A percentile compares a stretch with the other conserved stretches of the same genome.
Conservation (phyloP, 208 protist genomes). For the Acanthamoeba sp. region DNA sequence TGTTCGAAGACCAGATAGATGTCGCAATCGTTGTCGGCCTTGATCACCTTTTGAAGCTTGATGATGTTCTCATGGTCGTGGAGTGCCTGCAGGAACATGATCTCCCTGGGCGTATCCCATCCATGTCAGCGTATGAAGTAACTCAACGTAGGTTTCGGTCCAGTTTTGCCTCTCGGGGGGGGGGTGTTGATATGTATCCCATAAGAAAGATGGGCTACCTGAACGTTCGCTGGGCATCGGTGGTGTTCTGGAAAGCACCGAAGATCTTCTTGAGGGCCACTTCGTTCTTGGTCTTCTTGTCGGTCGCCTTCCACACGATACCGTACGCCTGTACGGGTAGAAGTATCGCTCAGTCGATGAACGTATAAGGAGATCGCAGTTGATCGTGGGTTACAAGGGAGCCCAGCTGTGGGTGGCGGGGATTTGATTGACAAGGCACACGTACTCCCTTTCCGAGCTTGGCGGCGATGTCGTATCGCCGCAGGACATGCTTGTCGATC, state of each 20-base stretch:
- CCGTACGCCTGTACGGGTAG: constrained; percentile 91
- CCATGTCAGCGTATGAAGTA: no score
- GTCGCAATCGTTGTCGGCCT: constrained; percentile 97
- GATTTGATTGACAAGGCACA: not conserved
- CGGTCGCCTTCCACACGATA: constrained; percentile 95
- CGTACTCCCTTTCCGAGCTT: constrained; percentile 94
- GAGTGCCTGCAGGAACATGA: constrained; percentile 89
- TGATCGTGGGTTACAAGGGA: not conserved
- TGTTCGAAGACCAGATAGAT: constrained; percentile 99
- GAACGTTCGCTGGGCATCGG: constrained; percentile 94
- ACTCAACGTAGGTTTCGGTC: no score
- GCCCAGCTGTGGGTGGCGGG: no score
- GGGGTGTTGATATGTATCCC: not conserved
- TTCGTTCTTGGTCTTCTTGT: constrained; percentile 92
- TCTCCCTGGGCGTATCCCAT: constrained; percentile 32
- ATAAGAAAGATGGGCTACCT: not conserved
- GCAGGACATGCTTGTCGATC: constrained; percentile 94
- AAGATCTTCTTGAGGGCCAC: constrained; percentile 97
- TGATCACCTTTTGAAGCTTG: constrained; percentile 96
- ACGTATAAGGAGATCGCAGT: not conserved
- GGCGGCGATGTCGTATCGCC: constrained; percentile 95
- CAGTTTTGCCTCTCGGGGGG: no score
- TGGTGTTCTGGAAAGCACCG: constrained; percentile 92
- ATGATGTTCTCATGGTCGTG: constrained; percentile 98
- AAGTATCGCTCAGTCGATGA: constrained; percentile 72